phyloP scores from a whole-genome alignment of 495 filamentous ascomycete genomes.

The Lophiotrema nucula region DNA sequence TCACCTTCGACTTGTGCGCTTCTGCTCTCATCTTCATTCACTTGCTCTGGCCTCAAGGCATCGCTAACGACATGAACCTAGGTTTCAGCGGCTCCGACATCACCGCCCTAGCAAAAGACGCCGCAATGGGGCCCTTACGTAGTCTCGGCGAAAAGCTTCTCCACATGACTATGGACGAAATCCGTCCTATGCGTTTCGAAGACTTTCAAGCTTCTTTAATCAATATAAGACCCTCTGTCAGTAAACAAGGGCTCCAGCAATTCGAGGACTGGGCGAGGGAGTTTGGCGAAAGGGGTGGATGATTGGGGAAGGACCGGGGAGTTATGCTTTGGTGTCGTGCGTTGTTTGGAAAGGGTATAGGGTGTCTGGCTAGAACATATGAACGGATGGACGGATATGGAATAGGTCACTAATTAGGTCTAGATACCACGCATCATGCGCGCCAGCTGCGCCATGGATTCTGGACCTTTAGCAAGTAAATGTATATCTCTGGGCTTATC shows the following conservation, averaged over 20 bases:
- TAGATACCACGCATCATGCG: too few relatives aligned
- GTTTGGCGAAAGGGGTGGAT: conserved; percentile 86
- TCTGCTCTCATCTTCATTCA: not conserved
- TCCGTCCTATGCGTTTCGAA: conserved; percentile 75
- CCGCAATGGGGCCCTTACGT: conserved; percentile 94
- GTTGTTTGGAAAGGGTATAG: too few relatives aligned
- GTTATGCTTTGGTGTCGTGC: too few relatives aligned
- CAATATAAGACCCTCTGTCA: conserved; percentile 90
- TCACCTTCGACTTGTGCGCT: not conserved
- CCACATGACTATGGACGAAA: conserved; percentile 88
- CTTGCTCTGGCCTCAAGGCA: not conserved
- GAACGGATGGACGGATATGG: too few relatives aligned
- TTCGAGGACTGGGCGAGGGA: conserved; percentile 94
- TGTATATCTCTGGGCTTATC: too few relatives aligned
- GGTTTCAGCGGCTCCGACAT: conserved; percentile 98
- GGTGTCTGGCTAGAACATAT: too few relatives aligned
- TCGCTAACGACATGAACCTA: conserved; percentile 37
- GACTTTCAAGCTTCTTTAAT: conserved; percentile 85
- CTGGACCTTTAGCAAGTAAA: too few relatives aligned
- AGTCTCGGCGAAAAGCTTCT: conserved; percentile 88
- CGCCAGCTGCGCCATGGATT: too few relatives aligned
- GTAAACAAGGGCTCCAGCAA: conserved; percentile 72
- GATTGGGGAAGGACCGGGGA: too few relatives aligned
- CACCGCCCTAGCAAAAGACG: conserved; percentile 95
- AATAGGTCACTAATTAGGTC: too few relatives aligned